A percentile compares a stretch with the other conserved stretches of the same genome.
These are phyloP conservation scores for Saksenaea vasiformis DNA, from an alignment of 371 early-diverging fungal genomes.

Conservation along the genomic window DNA sequence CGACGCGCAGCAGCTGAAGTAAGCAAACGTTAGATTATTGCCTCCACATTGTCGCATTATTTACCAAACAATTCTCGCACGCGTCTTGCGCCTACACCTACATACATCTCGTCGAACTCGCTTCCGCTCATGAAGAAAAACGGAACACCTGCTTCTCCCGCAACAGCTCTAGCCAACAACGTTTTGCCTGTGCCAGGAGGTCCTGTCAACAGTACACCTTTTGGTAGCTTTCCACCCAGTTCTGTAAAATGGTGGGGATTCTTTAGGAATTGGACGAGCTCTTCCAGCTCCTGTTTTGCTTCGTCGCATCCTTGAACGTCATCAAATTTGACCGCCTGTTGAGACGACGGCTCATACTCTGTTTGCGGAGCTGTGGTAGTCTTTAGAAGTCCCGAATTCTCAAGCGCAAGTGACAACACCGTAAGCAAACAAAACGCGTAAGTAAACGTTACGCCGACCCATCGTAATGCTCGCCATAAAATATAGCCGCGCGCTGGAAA, in stretches of 20 bases:
- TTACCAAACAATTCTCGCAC: slow-evolving; percentile 76
- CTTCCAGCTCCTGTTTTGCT: slow-evolving; percentile 95
- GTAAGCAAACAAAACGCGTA: slow-evolving; percentile 82
- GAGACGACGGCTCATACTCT: slow-evolving; percentile 72
- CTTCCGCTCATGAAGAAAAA: slow-evolving; percentile 98
- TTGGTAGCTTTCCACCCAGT: slow-evolving; percentile 94
- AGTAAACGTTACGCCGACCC: slow-evolving; percentile 73
- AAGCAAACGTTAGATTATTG: background rate
- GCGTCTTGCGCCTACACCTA: slow-evolving; percentile 96
- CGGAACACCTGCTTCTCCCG: slow-evolving; percentile 94
- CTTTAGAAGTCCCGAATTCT: slow-evolving; percentile 76
- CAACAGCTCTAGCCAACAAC: slow-evolving; percentile 85
- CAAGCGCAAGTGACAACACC: slow-evolving; percentile 70
- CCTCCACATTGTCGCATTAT: background rate
- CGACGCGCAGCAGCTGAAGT: slow-evolving; percentile 88
- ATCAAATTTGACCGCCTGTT: slow-evolving; percentile 75
- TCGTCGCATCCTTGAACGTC: slow-evolving; percentile 98
- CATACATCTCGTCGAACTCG: slow-evolving; percentile 98
- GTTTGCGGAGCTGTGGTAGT: slow-evolving; percentile 57
- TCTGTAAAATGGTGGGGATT: slow-evolving; percentile 90
- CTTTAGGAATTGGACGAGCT: slow-evolving; percentile 93
- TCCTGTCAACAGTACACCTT: slow-evolving; percentile 97
- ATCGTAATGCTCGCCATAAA: slow-evolving; percentile 72
- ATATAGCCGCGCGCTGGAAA: slow-evolving; percentile 59
- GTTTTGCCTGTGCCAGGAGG: slow-evolving; percentile 99